Percentiles rank a stretch among this genome's conserved stretches.
Conservation (phyloP, 768 basidiomycete species). For the Lentinus tigrinus region DNA sequence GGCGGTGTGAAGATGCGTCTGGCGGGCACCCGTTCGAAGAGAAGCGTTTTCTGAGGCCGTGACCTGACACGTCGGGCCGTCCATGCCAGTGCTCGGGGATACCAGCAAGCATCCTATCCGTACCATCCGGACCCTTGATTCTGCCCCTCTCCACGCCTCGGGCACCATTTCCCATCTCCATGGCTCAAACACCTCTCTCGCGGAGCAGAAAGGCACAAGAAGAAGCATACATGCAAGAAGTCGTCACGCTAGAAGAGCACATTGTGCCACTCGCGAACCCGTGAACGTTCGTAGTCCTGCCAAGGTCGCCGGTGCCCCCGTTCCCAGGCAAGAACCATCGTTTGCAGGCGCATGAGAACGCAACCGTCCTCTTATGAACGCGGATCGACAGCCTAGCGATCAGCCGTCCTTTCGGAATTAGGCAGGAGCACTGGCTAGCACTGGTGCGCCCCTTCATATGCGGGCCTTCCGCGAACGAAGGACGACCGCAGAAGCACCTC, state of each 20-base stretch:
- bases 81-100: background rate
- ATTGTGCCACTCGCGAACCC: background rate
- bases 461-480: background rate
- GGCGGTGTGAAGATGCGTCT: constrained; percentile 4
- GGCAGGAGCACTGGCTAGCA: background rate
- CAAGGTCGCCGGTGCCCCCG: background rate
- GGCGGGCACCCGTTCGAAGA: constrained; percentile 1
- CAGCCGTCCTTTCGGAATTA: background rate
- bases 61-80: background rate
- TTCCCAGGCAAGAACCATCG: background rate
- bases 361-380: background rate
- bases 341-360: background rate
- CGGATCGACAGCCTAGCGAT: background rate
- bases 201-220: background rate
- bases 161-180: background rate
- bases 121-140: constrained; percentile 1
- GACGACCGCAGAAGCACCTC: too few relatives aligned
- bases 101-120: background rate
- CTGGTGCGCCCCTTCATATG: background rate
- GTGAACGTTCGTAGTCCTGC: background rate
- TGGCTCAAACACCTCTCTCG: background rate
- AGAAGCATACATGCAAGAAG: background rate
- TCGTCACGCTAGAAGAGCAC: background rate
- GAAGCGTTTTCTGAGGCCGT: background rate
- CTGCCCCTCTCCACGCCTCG: background rate